Evolutionary conservation across 176 grass and related monocot genomes (phyloP).

Genomic region (Pontederia paniculata): DNA sequence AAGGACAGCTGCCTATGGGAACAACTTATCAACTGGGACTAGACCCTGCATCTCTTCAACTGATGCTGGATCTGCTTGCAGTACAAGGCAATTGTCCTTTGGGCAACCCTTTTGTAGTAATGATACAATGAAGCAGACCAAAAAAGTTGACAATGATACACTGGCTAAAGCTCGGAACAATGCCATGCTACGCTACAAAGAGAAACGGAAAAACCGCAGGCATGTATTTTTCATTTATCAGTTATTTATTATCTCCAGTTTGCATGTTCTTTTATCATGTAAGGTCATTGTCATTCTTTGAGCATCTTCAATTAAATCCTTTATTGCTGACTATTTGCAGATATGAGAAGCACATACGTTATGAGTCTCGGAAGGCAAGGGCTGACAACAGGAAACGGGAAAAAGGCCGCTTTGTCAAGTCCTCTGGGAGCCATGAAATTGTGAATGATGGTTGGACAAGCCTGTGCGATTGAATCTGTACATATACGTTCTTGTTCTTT

Average conservation of each 20-base stretch:
- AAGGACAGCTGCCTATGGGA: conserved; percentile 43
- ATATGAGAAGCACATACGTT: conserved; percentile 11
- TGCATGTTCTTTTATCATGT: background rate
- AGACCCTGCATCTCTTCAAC: conserved; percentile 18
- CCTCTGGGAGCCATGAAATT: background rate
- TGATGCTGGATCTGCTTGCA: conserved; percentile 20
- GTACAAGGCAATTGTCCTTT: conserved; percentile 62
- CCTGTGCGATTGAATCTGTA: background rate
- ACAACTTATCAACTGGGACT: conserved; percentile 4
- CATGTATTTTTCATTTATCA: background rate
- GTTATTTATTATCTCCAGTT: background rate
- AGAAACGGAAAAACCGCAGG: conserved; percentile 93
- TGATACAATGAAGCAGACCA: conserved; percentile 14
- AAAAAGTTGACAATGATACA: conserved; percentile 47
- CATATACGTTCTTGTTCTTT: background rate
- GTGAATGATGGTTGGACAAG: background rate
- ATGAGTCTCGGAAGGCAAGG: conserved; percentile 18
- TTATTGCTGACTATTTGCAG: background rate
- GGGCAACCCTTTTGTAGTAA: conserved; percentile 27
- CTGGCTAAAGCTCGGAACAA: conserved; percentile 59
- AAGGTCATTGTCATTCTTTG: background rate
- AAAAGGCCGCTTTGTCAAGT: conserved; percentile 16
- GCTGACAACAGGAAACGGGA: conserved; percentile 8
- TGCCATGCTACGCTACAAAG: conserved; percentile 75
- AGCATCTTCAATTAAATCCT: background rate